phyloP scores from a whole-genome alignment of 2,329 filamentous ascomycete genomes.

The Exophiala sp. region DNA sequence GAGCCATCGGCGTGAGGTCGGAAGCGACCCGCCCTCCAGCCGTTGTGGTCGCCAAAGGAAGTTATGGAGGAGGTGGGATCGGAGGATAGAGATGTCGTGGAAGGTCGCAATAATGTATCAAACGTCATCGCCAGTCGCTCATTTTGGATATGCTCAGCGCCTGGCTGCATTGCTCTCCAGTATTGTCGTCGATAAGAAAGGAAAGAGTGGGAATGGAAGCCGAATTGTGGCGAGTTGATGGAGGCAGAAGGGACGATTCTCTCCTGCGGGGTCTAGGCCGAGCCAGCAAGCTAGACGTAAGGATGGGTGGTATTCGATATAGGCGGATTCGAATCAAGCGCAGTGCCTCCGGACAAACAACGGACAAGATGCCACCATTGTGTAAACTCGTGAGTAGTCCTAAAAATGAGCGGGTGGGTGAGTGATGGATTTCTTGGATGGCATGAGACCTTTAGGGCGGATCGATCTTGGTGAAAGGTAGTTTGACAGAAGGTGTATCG shows the following conservation, averaged over 20 bases:
- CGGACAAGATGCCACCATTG: constrained; percentile 21
- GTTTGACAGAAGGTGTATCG: too few species aligned
- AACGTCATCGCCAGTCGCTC: constrained; percentile 24
- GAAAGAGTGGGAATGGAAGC: constrained; percentile 5
- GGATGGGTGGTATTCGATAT: not conserved
- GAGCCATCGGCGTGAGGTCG: constrained; percentile 15
- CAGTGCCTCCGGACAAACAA: constrained; percentile 10
- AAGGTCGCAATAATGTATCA: constrained; percentile 16
- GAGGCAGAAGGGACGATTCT: constrained; percentile 9
- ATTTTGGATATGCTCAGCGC: constrained; percentile 22
- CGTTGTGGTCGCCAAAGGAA: constrained; percentile 10
- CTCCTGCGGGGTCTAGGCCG: constrained; percentile 22
- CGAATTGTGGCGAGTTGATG: constrained; percentile 18
- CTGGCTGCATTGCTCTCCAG: constrained; percentile 23
- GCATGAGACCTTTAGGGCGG: too few species aligned
- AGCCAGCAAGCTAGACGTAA: constrained; percentile 6
- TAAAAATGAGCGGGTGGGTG: constrained; percentile 1
- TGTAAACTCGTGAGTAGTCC: not conserved
- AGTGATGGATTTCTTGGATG: not conserved
- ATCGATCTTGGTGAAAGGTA: too few species aligned
- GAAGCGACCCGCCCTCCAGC: constrained; percentile 15
- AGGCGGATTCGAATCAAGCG: constrained; percentile 9
- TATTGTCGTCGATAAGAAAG: constrained; percentile 4
- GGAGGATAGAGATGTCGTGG: constrained; percentile 14
- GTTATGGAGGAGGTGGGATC: constrained; percentile 14